phyloP scores from a whole-genome alignment of 176 grass and related monocot species.

The Triticum timopheevii region DNA sequence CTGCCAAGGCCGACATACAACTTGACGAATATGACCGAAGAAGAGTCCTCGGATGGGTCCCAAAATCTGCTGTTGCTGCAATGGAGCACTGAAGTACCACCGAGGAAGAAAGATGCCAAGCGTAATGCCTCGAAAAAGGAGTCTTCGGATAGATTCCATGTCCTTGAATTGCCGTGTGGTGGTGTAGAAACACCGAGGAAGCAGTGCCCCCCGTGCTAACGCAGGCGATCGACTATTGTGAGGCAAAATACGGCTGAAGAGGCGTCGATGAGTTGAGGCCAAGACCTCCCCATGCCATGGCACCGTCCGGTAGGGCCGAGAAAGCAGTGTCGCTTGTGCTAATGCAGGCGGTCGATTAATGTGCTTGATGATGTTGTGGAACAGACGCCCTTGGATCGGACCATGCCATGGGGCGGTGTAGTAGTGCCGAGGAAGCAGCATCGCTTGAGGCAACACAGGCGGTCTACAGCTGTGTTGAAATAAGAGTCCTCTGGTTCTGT shows the following conservation, averaged over 20 bases:
- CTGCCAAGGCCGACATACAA: too few relatives aligned
- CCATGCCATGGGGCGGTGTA: background rate
- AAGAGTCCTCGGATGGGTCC: too few relatives aligned
- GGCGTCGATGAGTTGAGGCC: too few relatives aligned
- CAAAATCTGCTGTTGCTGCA: too few relatives aligned
- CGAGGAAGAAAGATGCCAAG: background rate
- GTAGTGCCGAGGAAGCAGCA: background rate
- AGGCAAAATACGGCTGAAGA: background rate
- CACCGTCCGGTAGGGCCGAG: background rate
- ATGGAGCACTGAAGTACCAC: background rate
- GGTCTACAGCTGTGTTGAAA: background rate
- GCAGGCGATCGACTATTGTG: background rate
- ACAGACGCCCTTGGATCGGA: background rate
- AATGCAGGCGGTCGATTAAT: background rate
- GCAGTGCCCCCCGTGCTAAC: background rate
- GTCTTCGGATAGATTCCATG: too few relatives aligned
- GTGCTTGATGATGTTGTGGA: background rate
- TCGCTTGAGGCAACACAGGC: background rate
- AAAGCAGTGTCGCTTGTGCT: background rate
- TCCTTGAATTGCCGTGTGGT: background rate
- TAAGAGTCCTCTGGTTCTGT: background rate
- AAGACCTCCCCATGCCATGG: background rate
- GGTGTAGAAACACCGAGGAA: background rate
- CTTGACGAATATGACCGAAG: too few relatives aligned
- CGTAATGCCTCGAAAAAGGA: too few relatives aligned